phyloP scores from a whole-genome alignment of 768 basidiomycete species.

The Mycena floridula region DNA sequence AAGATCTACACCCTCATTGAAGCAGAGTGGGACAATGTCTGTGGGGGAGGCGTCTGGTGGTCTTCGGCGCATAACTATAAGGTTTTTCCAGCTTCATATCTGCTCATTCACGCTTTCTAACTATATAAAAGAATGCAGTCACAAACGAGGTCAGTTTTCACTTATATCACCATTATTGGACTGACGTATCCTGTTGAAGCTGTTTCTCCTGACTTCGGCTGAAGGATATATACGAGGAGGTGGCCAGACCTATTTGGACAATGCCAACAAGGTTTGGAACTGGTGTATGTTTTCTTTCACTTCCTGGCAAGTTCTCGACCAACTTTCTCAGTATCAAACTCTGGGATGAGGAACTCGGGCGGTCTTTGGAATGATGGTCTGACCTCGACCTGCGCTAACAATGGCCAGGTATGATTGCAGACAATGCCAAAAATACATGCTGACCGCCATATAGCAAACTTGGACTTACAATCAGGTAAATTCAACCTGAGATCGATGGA shows the following conservation, averaged over 20 bases:
- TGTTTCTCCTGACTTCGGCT: conserved; percentile 48
- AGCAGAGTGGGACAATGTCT: conserved; percentile 42
- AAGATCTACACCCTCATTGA: conserved; percentile 47
- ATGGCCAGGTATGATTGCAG: conserved; percentile 18
- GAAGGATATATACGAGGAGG: conserved; percentile 34
- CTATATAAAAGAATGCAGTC: conserved; percentile 56
- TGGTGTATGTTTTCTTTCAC: conserved; percentile 25
- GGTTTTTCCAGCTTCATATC: too few relatives aligned
- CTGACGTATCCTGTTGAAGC: too few relatives aligned
- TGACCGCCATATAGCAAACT: conserved; percentile 30
- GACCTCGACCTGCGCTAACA: conserved; percentile 13
- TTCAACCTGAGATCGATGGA: background rate
- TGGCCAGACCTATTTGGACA: conserved; percentile 35
- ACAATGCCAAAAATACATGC: background rate
- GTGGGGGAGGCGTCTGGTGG: conserved; percentile 59
- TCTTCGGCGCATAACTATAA: conserved; percentile 42
- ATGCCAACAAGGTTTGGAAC: conserved; percentile 36
- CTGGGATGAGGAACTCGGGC: conserved; percentile 21
- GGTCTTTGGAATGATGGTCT: conserved; percentile 21
- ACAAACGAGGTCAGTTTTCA: too few relatives aligned
- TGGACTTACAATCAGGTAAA: conserved; percentile 56
- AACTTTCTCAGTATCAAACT: conserved; percentile 11
- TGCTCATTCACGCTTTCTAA: too few relatives aligned
- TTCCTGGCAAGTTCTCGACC: background rate
- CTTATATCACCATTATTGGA: too few relatives aligned